Evolutionary conservation across 306 rosid genomes (phyloP).

Genomic region (Cercis canadensis): DNA sequence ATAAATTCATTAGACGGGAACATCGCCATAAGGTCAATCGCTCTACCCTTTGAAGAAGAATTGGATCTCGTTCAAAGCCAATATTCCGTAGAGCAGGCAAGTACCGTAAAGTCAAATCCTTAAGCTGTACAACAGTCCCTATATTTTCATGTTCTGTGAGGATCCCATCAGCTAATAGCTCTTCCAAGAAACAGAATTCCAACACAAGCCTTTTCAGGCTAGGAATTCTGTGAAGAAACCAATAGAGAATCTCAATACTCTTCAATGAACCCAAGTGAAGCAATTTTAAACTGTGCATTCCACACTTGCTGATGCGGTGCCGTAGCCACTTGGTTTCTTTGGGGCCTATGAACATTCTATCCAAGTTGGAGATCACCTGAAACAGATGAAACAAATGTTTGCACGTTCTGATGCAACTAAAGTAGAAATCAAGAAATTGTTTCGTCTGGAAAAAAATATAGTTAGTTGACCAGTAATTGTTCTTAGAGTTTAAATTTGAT

Average conservation of each 20-base stretch:
- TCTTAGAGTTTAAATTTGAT: too few species aligned
- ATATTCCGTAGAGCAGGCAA: not conserved
- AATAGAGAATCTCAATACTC: constrained; percentile 6
- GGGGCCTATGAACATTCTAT: not conserved
- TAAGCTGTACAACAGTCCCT: not conserved
- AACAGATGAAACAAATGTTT: not conserved
- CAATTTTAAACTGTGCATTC: constrained; percentile 25
- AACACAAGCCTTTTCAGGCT: constrained; percentile 6
- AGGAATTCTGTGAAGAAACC: constrained; percentile 33
- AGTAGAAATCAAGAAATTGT: too few species aligned
- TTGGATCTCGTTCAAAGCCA: not conserved
- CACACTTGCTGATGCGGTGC: not conserved
- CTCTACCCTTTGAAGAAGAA: not conserved
- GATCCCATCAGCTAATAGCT: not conserved
- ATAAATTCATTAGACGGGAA: not conserved
- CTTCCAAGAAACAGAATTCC: not conserved
- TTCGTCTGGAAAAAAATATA: too few species aligned
- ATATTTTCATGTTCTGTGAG: not conserved
- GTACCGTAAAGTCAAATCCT: not conserved
- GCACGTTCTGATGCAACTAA: too few species aligned
- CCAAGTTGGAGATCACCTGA: constrained; percentile 31
- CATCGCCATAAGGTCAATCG: not conserved
- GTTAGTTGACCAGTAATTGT: too few species aligned
- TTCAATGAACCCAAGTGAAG: not conserved
- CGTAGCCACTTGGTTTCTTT: constrained; percentile 16